These are phyloP conservation scores for Eucalyptus pauciflora DNA, from an alignment of 345 rosid genomes.

Conservation along the genomic window DNA sequence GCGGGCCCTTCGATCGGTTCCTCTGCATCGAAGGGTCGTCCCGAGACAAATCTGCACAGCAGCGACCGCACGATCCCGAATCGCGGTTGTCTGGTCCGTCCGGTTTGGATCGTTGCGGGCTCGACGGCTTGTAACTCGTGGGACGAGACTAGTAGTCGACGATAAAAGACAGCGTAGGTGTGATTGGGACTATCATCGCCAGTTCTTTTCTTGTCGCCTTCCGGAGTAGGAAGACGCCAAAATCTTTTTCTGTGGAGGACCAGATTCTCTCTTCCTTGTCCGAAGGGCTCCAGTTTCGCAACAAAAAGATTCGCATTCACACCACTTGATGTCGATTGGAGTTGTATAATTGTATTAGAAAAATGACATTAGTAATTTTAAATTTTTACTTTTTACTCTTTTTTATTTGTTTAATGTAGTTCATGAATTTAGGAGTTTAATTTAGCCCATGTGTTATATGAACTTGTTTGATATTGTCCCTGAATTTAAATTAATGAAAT, in stretches of 20 bases:
- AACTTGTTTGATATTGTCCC: too few relatives aligned
- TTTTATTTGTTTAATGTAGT: fast-evolving
- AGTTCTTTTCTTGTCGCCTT: neutral
- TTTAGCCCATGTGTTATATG: fast-evolving
- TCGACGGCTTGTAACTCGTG: neutral
- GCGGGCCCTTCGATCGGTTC: neutral
- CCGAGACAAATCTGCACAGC: neutral
- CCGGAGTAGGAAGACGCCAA: neutral
- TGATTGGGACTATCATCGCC: neutral
- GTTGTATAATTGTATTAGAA: neutral
- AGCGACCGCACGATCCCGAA: neutral
- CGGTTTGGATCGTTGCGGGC: neutral
- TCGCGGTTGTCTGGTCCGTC: neutral
- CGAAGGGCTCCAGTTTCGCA: neutral
- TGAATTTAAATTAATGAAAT: too few relatives aligned
- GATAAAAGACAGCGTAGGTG: neutral
- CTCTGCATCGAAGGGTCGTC: neutral
- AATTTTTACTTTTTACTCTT: fast-evolving
- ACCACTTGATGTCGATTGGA: neutral
- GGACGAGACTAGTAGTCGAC: neutral
- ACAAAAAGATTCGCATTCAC: neutral
- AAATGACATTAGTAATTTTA: too few relatives aligned
- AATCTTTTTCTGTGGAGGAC: neutral
- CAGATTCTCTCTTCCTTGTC: neutral
- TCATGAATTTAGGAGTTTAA: too few relatives aligned